Percentiles rank a stretch among this genome's conserved stretches.
Evolutionary conservation across 2,329 filamentous ascomycete genomes (phyloP).

Genomic region (Colletotrichum filicis): DNA sequence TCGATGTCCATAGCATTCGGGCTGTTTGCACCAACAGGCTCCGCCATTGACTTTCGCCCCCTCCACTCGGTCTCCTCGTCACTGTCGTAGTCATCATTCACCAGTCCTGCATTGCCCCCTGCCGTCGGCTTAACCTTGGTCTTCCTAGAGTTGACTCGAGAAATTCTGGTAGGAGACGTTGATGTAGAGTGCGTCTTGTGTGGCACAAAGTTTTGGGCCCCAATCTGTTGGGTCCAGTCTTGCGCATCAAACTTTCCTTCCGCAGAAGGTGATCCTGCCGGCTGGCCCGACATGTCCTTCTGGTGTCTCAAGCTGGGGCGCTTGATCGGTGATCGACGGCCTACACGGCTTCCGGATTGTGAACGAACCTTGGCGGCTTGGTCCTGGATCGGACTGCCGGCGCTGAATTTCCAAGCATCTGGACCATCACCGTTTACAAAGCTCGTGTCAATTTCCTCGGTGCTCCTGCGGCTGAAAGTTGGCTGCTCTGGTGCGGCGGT

Average conservation of each 20-base stretch:
- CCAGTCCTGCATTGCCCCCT: slow-evolving; percentile 53
- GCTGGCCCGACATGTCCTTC: slow-evolving; percentile 38
- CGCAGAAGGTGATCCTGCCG: slow-evolving; percentile 29
- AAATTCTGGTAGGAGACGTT: slow-evolving; percentile 56
- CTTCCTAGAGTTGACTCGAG: slow-evolving; percentile 65
- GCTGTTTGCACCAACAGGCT: slow-evolving; percentile 50
- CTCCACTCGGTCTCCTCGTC: slow-evolving; percentile 52
- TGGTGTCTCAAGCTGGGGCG: slow-evolving; percentile 39
- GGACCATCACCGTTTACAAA: slow-evolving; percentile 63
- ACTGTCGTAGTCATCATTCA: slow-evolving; percentile 59
- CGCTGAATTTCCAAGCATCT: slow-evolving; percentile 62
- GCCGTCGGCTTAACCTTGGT: slow-evolving; percentile 65
- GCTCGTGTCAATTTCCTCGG: slow-evolving; percentile 71
- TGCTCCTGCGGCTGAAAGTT: slow-evolving; percentile 60
- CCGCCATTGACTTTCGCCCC: slow-evolving; percentile 46
- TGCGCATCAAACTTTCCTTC: slow-evolving; percentile 58
- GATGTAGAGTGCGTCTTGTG: slow-evolving; percentile 51
- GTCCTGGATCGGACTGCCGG: slow-evolving; percentile 52
- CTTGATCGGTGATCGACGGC: slow-evolving; percentile 52
- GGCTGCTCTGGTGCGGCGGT: slow-evolving; percentile 49
- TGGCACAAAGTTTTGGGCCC: slow-evolving; percentile 64
- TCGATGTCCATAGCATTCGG: slow-evolving; percentile 76
- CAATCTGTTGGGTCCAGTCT: slow-evolving; percentile 66
- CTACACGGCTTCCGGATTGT: slow-evolving; percentile 52
- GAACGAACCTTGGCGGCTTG: slow-evolving; percentile 47